Percentiles rank a stretch among this genome's conserved stretches.
phyloP scores from a whole-genome alignment of 208 protist genomes.

The Acanthamoeba culbertsoni region DNA sequence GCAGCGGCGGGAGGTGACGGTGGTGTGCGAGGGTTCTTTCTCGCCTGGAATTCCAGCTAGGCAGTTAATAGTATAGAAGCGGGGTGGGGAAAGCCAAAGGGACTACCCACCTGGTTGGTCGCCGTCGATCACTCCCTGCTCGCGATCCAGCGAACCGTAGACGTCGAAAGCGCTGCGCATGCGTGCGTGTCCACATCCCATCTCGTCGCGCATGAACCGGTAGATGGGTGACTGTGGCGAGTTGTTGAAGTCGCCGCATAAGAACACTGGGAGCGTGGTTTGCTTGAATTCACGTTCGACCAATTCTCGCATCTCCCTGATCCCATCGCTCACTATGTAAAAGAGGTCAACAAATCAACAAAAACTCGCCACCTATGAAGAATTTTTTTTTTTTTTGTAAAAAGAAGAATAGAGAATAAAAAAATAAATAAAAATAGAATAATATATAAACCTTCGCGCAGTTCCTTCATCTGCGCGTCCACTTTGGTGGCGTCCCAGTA shows the following conservation, averaged over 20 bases:
- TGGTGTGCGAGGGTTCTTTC: neutral
- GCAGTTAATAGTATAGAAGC: no score
- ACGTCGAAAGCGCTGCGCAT: neutral
- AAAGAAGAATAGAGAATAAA: no score
- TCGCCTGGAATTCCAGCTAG: no score
- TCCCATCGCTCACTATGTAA: neutral
- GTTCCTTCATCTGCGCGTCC: neutral
- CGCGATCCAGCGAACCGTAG: neutral
- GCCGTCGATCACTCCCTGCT: neutral
- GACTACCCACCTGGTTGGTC: neutral
- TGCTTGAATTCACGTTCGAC: neutral
- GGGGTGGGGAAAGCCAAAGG: no score
- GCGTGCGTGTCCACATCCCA: neutral
- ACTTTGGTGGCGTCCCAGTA: neutral
- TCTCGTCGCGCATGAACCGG: neutral
- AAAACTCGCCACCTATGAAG: no score
- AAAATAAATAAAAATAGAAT: no score
- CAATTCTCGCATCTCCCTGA: neutral
- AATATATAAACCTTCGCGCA: neutral
- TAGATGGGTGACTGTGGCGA: neutral
- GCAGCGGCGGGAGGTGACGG: neutral
- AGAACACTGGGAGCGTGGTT: neutral
- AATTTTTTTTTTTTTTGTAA: no score
- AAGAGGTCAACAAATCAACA: no score
- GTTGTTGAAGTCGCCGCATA: slow-evolving; percentile 1